phyloP scores from a whole-genome alignment of 179 eudicot species.

The Vitellaria paradoxa region DNA sequence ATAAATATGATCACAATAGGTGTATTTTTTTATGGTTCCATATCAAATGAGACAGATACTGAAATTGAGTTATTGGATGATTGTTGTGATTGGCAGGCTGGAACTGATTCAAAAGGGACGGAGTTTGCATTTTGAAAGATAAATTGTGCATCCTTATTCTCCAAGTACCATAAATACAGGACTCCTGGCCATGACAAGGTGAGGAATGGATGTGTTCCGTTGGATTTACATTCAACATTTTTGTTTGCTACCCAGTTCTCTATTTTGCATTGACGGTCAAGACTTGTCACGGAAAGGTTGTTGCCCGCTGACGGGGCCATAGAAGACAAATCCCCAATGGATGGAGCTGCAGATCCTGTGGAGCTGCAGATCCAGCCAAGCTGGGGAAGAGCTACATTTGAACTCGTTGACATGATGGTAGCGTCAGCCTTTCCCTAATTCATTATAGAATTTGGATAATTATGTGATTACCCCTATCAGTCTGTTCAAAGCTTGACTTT shows the following conservation, averaged over 20 bases:
- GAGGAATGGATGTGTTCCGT: background rate
- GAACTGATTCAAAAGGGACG: background rate
- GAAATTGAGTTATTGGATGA: background rate
- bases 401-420: background rate
- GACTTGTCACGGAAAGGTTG: background rate
- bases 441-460: background rate
- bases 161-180: background rate
- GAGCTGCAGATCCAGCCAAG: no score
- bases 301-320: background rate
- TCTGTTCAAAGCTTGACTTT: background rate
- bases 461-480: background rate
- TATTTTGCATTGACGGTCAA: slow-evolving; percentile 13
- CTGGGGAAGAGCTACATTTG: no score
- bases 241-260: background rate
- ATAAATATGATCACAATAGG: no score
- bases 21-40: no score
- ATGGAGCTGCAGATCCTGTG: no score
- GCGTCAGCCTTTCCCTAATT: background rate
- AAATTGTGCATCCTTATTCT: background rate
- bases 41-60: background rate
- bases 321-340: background rate
- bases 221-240: background rate
- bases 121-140: background rate
- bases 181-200: background rate
- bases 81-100: background rate